A percentile compares a stretch with the other conserved stretches of the same genome.
Conservation (phyloP, 2,329 filamentous ascomycete species). For the Rhinocladiella mackenziei region DNA sequence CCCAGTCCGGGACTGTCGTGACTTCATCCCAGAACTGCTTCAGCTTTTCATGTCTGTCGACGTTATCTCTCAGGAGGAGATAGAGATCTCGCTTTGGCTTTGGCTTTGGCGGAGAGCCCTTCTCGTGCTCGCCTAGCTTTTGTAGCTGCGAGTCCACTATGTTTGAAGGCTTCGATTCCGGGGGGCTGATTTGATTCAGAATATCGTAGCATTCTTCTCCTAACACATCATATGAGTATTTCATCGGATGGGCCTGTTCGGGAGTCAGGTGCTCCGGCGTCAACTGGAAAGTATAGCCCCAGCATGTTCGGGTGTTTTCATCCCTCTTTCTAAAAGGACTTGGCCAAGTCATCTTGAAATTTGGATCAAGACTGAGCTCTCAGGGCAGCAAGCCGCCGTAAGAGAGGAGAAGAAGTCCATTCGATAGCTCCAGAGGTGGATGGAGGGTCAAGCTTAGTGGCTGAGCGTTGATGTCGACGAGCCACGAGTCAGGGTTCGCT, state of each 20-base stretch:
- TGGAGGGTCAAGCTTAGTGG: not conserved
- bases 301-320: conserved; percentile 39
- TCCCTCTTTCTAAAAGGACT: conserved; percentile 32
- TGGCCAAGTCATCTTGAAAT: conserved; percentile 29
- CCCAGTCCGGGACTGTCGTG: conserved; percentile 67
- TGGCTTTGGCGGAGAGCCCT: conserved; percentile 1
- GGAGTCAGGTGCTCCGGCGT: conserved; percentile 60
- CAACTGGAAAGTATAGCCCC: conserved; percentile 68
- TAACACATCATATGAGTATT: conserved; percentile 64
- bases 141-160: conserved; percentile 22
- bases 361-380: not conserved
- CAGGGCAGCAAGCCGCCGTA: conserved; percentile 2
- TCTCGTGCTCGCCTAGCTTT: conserved; percentile 10
- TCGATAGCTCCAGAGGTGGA: not conserved
- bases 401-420: conserved; percentile 1
- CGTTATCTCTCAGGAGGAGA: conserved; percentile 57
- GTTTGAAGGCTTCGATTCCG: conserved; percentile 5
- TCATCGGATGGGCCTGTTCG: conserved; percentile 57
- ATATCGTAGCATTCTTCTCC: conserved; percentile 62
- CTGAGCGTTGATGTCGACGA: conserved; percentile 13
- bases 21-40: conserved; percentile 61
- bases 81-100: conserved; percentile 57
- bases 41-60: conserved; percentile 53
- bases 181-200: conserved; percentile 59
- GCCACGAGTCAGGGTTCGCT: conserved; percentile 6